phyloP scores from a whole-genome alignment of 257 asterid genomes.

The Solanum medicagineum region DNA sequence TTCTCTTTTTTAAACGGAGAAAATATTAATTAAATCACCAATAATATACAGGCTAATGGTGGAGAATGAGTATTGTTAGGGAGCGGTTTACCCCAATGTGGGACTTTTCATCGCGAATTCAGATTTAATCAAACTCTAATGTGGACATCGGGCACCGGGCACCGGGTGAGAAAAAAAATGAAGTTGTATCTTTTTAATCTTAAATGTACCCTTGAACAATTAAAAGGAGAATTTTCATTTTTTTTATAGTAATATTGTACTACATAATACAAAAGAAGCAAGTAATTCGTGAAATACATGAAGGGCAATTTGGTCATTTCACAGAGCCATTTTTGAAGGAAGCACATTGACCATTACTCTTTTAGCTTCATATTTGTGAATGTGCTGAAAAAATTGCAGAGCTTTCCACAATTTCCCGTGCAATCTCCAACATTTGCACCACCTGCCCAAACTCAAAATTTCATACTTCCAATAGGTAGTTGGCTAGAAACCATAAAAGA shows the following conservation, averaged over 20 bases:
- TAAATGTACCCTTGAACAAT: neutral
- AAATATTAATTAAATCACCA: no score
- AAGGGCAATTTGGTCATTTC: neutral
- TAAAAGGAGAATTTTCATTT: neutral
- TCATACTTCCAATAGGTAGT: neutral
- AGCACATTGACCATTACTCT: neutral
- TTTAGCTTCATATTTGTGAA: neutral
- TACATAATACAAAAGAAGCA: neutral
- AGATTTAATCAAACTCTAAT: no score
- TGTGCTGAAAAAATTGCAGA: neutral
- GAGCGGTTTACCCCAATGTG: no score
- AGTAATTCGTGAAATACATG: neutral
- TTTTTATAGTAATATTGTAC: neutral
- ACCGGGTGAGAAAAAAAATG: no score
- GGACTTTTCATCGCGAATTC: no score
- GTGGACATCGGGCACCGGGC: no score
- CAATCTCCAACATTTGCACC: conserved; percentile 26
- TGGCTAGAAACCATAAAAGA: neutral
- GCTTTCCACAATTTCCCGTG: conserved; percentile 15
- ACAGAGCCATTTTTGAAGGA: neutral
- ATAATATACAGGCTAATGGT: no score
- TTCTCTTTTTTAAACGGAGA: no score
- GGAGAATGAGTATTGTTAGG: no score
- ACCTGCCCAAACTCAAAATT: conserved; percentile 8
- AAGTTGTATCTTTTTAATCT: neutral